Percentiles rank a stretch among this genome's conserved stretches.
Conservation (phyloP, 1,284 basidiomycete species). For the Ceratobasidium papillatum region DNA sequence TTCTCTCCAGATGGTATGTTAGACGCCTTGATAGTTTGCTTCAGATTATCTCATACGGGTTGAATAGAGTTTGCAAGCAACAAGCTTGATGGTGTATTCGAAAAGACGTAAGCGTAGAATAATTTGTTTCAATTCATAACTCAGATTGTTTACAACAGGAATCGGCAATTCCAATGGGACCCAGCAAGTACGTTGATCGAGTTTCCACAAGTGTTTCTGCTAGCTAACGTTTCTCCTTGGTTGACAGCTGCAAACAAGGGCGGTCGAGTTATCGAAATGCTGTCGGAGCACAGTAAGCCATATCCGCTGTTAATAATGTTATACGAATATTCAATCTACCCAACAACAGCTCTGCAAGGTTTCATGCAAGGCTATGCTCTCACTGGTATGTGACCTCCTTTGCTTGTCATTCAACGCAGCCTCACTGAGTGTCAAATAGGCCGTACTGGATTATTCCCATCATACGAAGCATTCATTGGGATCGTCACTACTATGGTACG, state of each 20-base stretch:
- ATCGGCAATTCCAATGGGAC: conserved; percentile 87
- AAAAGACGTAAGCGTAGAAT: conserved; percentile 51
- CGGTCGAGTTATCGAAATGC: conserved; percentile 85
- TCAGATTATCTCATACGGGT: background rate
- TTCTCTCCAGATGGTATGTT: conserved; percentile 80
- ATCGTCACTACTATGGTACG: conserved; percentile 57
- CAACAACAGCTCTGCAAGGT: conserved; percentile 68
- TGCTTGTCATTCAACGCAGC: conserved; percentile 11
- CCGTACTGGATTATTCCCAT: conserved; percentile 84
- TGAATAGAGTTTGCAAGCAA: conserved; percentile 78
- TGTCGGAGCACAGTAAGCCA: conserved; percentile 75
- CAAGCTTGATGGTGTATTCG: conserved; percentile 82
- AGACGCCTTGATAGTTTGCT: background rate
- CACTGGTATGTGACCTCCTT: conserved; percentile 56
- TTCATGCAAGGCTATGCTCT: conserved; percentile 88
- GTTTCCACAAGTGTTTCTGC: background rate
- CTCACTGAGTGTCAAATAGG: conserved; percentile 53
- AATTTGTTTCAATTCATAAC: background rate
- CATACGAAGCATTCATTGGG: conserved; percentile 87
- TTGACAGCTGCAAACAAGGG: conserved; percentile 61
- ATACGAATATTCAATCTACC: background rate
- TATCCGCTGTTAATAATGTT: background rate
- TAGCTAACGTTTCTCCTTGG: background rate
- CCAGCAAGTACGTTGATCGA: conserved; percentile 51
- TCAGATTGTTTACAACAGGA: conserved; percentile 52